Evolutionary conservation across 1,284 basidiomycete genomes (phyloP).

Genomic region (Ustilago nuda): DNA sequence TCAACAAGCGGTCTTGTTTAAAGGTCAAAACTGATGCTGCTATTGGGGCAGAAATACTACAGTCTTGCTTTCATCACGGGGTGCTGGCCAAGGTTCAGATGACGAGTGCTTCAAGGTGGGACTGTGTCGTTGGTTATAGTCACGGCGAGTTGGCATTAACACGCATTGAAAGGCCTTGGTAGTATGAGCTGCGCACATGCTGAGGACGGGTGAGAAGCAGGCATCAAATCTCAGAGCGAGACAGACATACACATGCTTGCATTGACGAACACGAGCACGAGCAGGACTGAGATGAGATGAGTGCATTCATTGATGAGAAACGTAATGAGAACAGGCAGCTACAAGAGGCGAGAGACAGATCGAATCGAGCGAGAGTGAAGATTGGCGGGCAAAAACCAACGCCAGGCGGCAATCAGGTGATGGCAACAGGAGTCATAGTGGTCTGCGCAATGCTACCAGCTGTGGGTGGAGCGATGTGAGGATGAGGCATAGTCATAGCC

Average conservation of each 20-base stretch:
- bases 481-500: not conserved
- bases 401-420: not conserved
- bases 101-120: not conserved
- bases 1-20: too few relatives aligned
- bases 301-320: not conserved
- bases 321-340: not conserved
- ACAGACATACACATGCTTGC: not conserved
- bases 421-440: slow-evolving; percentile 17
- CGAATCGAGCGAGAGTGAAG: not conserved
- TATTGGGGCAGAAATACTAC: too few relatives aligned
- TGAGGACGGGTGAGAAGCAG: too few relatives aligned
- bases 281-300: not conserved
- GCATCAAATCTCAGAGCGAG: too few relatives aligned
- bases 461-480: slow-evolving; percentile 1
- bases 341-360: not conserved
- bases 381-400: not conserved
- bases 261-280: not conserved
- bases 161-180: too few relatives aligned
- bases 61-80: too few relatives aligned
- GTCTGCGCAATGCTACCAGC: slow-evolving; percentile 7
- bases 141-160: too few relatives aligned
- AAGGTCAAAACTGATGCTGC: too few relatives aligned
- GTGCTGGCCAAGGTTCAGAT: too few relatives aligned
- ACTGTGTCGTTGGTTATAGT: not conserved
- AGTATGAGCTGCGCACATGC: too few relatives aligned